phyloP scores from a whole-genome alignment of 495 filamentous ascomycete species.

The Xylaria intraflava region DNA sequence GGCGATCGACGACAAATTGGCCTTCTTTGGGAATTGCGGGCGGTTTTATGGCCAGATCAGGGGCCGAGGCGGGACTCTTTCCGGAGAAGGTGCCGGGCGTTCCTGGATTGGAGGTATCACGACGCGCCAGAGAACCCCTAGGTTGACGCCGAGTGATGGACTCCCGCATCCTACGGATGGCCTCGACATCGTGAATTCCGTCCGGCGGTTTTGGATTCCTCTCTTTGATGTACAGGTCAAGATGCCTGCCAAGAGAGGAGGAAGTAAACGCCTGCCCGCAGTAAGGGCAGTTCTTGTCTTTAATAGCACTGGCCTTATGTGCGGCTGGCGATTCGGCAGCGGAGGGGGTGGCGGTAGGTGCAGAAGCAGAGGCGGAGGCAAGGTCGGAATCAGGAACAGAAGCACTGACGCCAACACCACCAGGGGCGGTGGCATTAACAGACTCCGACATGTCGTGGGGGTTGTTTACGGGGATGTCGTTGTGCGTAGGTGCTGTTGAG shows the following conservation, averaged over 20 bases:
- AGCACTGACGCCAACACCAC: not conserved
- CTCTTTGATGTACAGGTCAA: slow-evolving; percentile 82
- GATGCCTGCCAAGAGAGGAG: slow-evolving; percentile 84
- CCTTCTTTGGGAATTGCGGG: slow-evolving; percentile 31
- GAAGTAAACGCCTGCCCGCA: slow-evolving; percentile 83
- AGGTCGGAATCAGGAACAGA: not conserved
- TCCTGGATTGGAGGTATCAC: slow-evolving; percentile 42
- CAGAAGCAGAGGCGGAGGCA: slow-evolving; percentile 4
- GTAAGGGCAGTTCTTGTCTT: slow-evolving; percentile 80
- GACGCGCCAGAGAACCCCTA: slow-evolving; percentile 50
- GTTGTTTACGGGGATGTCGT: not conserved
- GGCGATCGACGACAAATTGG: slow-evolving; percentile 40
- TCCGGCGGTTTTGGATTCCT: slow-evolving; percentile 80
- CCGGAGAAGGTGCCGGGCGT: slow-evolving; percentile 33
- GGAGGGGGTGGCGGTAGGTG: slow-evolving; percentile 18
- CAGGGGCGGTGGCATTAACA: not conserved
- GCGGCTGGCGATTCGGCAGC: slow-evolving; percentile 27
- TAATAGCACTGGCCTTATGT: slow-evolving; percentile 40
- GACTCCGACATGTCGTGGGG: slow-evolving; percentile 3
- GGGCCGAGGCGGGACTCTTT: slow-evolving; percentile 21
- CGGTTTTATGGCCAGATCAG: slow-evolving; percentile 17
- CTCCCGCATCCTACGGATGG: slow-evolving; percentile 72
- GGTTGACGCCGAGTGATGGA: slow-evolving; percentile 78
- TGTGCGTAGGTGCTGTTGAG: not conserved
- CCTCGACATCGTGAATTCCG: slow-evolving; percentile 79